Evolutionary conservation across 1,139 yeast genomes (phyloP).

Genomic region (Yamadazyma mexicana): DNA sequence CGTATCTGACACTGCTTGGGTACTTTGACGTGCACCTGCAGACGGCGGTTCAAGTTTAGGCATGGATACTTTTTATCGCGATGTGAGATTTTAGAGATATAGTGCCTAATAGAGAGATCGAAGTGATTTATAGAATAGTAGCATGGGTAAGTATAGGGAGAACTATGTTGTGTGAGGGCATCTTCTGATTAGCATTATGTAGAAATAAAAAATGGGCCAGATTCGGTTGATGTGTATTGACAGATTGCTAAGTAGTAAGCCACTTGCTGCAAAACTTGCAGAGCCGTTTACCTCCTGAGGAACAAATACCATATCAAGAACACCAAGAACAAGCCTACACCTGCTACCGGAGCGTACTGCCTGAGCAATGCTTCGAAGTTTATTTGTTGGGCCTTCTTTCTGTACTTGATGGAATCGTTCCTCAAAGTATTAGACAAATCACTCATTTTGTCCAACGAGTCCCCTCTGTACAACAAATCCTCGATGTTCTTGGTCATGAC

Average conservation of each 20-base stretch:
- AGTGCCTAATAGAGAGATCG: too few relatives aligned
- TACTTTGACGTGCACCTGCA: conserved; percentile 1
- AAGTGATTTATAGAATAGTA: too few relatives aligned
- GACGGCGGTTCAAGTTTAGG: conserved; percentile 2
- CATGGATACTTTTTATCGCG: neutral
- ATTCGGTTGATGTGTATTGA: too few relatives aligned
- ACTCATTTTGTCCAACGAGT: conserved; percentile 87
- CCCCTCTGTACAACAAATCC: conserved; percentile 92
- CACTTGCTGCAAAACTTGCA: too few relatives aligned
- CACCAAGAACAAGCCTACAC: conserved; percentile 68
- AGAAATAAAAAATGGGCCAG: too few relatives aligned
- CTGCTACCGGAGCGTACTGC: conserved; percentile 85
- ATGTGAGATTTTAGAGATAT: neutral
- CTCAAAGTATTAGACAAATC: conserved; percentile 81
- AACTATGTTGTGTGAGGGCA: too few relatives aligned
- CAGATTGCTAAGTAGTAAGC: too few relatives aligned
- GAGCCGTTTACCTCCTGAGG: conserved; percentile 36
- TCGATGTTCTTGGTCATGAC: conserved; percentile 97
- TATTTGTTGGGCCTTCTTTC: conserved; percentile 86
- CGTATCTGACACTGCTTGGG: conserved; percentile 11
- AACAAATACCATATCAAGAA: conserved; percentile 85
- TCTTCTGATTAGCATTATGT: too few relatives aligned
- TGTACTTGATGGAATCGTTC: conserved; percentile 82
- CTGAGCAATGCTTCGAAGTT: conserved; percentile 85
- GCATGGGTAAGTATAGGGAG: too few relatives aligned